A percentile compares a stretch with the other conserved stretches of the same genome.
Evolutionary conservation across 1,139 yeast genomes (phyloP).

Genomic region (Geotrichum reessii): DNA sequence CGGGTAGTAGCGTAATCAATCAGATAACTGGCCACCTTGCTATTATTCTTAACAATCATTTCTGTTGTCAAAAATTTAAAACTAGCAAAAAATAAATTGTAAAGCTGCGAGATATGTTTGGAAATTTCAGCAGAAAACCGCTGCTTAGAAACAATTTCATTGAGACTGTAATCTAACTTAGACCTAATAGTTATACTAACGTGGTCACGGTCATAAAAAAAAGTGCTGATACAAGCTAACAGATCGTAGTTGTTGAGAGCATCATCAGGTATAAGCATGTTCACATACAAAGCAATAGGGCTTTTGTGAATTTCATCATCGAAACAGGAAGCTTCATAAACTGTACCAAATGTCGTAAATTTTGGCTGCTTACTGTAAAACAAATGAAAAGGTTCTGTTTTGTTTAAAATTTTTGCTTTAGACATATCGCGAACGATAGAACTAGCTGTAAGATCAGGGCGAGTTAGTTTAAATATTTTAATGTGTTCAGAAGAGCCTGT

Average conservation of each 20-base stretch:
- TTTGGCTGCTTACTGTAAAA: slow-evolving; percentile 47
- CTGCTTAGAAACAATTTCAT: slow-evolving; percentile 26
- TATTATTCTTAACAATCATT: slow-evolving; percentile 28
- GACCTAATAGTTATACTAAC: slow-evolving; percentile 26
- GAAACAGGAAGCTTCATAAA: slow-evolving; percentile 65
- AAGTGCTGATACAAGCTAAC: slow-evolving; percentile 38
- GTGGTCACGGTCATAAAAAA: slow-evolving; percentile 19
- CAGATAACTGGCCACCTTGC: slow-evolving; percentile 24
- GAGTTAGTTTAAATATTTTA: slow-evolving; percentile 26
- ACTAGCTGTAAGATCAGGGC: slow-evolving; percentile 35
- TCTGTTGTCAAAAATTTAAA: slow-evolving; percentile 29
- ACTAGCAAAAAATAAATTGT: slow-evolving; percentile 33
- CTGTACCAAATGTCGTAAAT: slow-evolving; percentile 64
- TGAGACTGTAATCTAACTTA: slow-evolving; percentile 29
- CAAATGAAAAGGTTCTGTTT: slow-evolving; percentile 79
- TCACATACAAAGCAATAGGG: slow-evolving; percentile 61
- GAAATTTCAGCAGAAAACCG: slow-evolving; percentile 29
- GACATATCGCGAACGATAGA: slow-evolving; percentile 60
- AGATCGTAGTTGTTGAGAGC: slow-evolving; percentile 39
- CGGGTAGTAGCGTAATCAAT: slow-evolving; percentile 28
- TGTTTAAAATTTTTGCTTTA: slow-evolving; percentile 73
- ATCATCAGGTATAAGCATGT: slow-evolving; percentile 40
- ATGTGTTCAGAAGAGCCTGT: slow-evolving; percentile 13
- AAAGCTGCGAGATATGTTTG: slow-evolving; percentile 32
- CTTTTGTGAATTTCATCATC: slow-evolving; percentile 46